phyloP scores from a whole-genome alignment of 1,139 yeast species.

The Candida anutae region DNA sequence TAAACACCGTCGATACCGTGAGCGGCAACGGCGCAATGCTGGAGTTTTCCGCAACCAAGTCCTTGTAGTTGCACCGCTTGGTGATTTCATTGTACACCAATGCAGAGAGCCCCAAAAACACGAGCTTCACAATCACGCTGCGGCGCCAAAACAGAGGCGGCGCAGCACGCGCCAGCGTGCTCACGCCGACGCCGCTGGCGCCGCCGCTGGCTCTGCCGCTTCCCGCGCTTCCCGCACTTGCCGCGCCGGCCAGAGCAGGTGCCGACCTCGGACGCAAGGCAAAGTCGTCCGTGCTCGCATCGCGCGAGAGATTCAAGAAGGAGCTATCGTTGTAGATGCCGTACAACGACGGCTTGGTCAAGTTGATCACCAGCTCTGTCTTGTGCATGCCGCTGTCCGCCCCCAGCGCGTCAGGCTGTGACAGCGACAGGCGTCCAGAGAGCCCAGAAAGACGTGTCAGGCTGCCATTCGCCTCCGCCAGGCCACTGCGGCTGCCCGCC shows the following conservation, averaged over 20 bases:
- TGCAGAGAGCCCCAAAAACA: conserved; percentile 37
- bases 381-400: conserved; percentile 27
- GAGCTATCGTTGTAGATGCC: conserved; percentile 31
- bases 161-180: no score
- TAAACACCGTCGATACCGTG: conserved; percentile 25
- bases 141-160: conserved; percentile 2
- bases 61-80: conserved; percentile 35
- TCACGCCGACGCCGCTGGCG: no score
- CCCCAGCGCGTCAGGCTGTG: no score
- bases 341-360: conserved; percentile 44
- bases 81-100: conserved; percentile 44
- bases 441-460: no score
- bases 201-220: no score
- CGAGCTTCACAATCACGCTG: conserved; percentile 15
- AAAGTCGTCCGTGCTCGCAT: conserved; percentile 1
- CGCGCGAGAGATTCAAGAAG: neutral
- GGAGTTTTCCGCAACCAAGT: conserved; percentile 2
- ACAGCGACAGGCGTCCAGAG: no score
- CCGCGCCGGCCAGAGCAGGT: no score
- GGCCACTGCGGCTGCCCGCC: no score
- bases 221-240: no score
- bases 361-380: conserved; percentile 37
- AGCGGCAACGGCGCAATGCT: conserved; percentile 16
- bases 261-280: no score
- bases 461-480: no score